These are phyloP conservation scores for Trametes maxima DNA, from an alignment of 768 basidiomycete species.

Conservation along the genomic window DNA sequence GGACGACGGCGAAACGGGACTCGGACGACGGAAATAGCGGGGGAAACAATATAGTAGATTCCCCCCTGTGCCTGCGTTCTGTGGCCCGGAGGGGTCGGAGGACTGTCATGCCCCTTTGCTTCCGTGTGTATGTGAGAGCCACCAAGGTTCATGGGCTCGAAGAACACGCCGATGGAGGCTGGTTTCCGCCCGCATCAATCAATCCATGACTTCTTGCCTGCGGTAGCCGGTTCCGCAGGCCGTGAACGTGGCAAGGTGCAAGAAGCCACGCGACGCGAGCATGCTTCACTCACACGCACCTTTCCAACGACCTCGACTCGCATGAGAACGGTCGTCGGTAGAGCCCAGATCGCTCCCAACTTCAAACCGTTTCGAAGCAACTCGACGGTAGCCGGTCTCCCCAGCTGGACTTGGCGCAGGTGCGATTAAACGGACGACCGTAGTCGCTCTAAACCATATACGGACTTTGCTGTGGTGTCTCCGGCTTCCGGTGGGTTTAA, in stretches of 20 bases:
- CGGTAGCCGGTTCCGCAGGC: constrained; percentile 2
- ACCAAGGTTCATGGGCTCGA: background rate
- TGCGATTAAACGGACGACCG: too few species aligned
- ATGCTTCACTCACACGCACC: background rate
- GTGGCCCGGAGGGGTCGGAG: background rate
- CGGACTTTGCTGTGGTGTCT: too few species aligned
- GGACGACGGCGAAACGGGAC: background rate
- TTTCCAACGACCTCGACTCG: too few species aligned
- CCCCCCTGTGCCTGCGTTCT: background rate
- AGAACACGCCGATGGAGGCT: background rate
- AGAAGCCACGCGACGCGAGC: background rate
- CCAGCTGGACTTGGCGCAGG: too few species aligned
- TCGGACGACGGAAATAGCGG: background rate
- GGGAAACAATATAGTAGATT: background rate
- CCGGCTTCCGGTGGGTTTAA: too few species aligned
- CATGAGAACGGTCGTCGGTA: too few species aligned
- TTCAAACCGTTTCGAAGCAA: too few species aligned
- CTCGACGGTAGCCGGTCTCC: too few species aligned
- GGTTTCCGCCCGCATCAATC: background rate
- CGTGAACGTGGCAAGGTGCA: constrained; percentile 4
- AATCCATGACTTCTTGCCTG: background rate
- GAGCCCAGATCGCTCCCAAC: too few species aligned
- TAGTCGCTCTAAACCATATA: too few species aligned
- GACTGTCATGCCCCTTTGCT: background rate
- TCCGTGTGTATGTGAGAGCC: background rate